Base-by-base conservation (phyloP, 2,329 filamentous ascomycete species). In the Colletotrichum paranaense region DNA sequence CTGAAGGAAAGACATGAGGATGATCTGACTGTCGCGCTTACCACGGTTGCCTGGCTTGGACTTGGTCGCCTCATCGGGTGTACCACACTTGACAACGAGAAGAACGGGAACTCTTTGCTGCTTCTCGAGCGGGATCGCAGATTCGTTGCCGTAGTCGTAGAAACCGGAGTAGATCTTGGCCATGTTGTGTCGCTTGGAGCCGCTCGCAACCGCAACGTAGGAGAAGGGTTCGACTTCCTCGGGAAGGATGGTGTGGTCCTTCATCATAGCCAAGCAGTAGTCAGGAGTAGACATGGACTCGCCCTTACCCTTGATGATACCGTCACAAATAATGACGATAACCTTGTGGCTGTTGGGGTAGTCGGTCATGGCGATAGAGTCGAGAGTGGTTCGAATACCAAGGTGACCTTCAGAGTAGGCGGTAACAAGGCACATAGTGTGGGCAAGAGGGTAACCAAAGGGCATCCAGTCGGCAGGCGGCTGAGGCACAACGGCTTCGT, bases 321-420 rank as follows among this genome's bases (percentile, higher is more conserved):
- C 97, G 82, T 99, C 97, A 84, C 97, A 99, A 78, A 99, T 94
- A 78, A 98, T 94, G 73, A 99, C 89, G 78, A 99, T 97, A 32
- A 95, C 91, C 85, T 99, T 99, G 89, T 99, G 97, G 82, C 96
- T 98, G 88, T 99, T 99, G 62, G 97, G 97, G 79, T 99, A 99
- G 82, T 99, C 97, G 3, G 97, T 99, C 84, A 94, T 97, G 62
- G 96, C 97, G 80, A 99, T 93, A 1, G 97, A 99, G 84, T 99
- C 95, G 32, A 99, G 86, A 1, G 97, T 99, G 0, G 95, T 98
- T 60, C 97, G 93, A 68, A 99, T 90, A 79, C 96, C 97, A 73
- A 97, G 93, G 76, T 93, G 94, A 76, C 97, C 97, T 86, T 99
- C 97, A 0, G 97, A 99, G 82, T 99, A 99, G 22, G 95, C 95